Evolutionary conservation across 768 basidiomycete genomes (phyloP).

Genomic region (Termitomyces sp.): DNA sequence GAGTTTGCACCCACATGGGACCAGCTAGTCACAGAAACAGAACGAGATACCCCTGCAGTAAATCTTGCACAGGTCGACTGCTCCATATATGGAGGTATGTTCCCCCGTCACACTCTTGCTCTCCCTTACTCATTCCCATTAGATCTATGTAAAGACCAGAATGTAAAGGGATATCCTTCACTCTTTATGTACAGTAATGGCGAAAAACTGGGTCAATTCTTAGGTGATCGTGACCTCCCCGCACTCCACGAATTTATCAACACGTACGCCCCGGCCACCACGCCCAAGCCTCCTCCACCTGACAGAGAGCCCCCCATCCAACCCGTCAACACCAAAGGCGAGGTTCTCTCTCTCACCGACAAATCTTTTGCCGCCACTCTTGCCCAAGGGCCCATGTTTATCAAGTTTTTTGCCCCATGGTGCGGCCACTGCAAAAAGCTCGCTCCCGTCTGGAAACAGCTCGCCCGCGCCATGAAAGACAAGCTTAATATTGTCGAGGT

Average conservation of each 20-base stretch:
- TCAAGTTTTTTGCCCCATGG: slow-evolving; percentile 90
- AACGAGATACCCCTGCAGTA: slow-evolving; percentile 49
- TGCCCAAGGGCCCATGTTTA: slow-evolving; percentile 44
- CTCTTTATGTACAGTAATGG: slow-evolving; percentile 75
- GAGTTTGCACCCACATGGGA: slow-evolving; percentile 84
- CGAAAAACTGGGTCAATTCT: slow-evolving; percentile 54
- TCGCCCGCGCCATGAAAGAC: slow-evolving; percentile 68
- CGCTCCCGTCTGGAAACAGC: slow-evolving; percentile 75
- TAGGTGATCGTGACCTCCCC: slow-evolving; percentile 50
- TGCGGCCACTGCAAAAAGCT: slow-evolving; percentile 97
- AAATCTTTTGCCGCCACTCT: slow-evolving; percentile 40
- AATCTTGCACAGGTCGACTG: slow-evolving; percentile 84
- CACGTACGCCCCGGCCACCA: slow-evolving; percentile 29
- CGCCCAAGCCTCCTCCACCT: not conserved
- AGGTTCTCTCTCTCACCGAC: slow-evolving; percentile 34
- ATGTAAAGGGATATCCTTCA: slow-evolving; percentile 71
- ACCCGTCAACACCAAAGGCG: slow-evolving; percentile 32
- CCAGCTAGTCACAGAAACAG: slow-evolving; percentile 53
- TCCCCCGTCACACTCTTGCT: not conserved
- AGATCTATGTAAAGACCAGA: slow-evolving; percentile 82
- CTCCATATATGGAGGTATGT: slow-evolving; percentile 70
- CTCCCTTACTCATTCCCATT: not conserved
- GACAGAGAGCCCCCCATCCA: too few relatives aligned
- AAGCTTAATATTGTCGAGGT: slow-evolving; percentile 82
- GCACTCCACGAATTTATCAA: slow-evolving; percentile 56